Conservation (phyloP, 192 early-diverging fungal genomes). For the Mortierella antarctica region DNA sequence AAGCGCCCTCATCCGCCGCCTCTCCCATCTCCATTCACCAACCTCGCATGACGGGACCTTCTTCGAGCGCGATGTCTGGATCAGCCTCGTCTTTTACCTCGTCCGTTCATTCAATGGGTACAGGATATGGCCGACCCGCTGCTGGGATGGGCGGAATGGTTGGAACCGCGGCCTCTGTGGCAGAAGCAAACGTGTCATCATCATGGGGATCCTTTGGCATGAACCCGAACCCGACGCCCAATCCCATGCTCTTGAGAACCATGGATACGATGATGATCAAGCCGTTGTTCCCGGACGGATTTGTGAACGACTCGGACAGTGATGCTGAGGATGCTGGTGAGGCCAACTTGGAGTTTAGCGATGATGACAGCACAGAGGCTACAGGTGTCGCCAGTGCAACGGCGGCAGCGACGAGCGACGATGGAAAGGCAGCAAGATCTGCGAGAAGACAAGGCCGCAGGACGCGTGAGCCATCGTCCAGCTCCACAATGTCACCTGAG, state of each 20-base stretch:
- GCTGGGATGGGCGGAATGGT: neutral
- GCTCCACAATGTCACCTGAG: constrained; percentile 9
- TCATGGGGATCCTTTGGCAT: constrained; percentile 24
- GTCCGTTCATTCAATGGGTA: neutral
- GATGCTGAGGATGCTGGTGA: constrained; percentile 55
- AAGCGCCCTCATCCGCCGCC: neutral
- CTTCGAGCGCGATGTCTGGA: constrained; percentile 10
- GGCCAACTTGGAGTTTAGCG: constrained; percentile 33
- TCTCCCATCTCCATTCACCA: constrained; percentile 13
- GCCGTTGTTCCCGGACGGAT: constrained; percentile 65
- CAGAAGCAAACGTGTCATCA: constrained; percentile 14
- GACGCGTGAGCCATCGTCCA: constrained; percentile 12
- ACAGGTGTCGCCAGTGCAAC: constrained; percentile 1
- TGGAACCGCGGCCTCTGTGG: neutral
- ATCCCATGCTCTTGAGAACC: constrained; percentile 40
- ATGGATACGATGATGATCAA: constrained; percentile 61
- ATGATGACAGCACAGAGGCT: constrained; percentile 10
- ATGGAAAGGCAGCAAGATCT: constrained; percentile 5
- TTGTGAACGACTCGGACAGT: constrained; percentile 60
- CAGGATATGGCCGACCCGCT: neutral
- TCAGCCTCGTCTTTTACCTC: constrained; percentile 9
- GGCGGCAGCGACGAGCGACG: neutral
- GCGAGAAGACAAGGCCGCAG: constrained; percentile 1
- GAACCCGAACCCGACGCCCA: constrained; percentile 16
- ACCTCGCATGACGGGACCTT: neutral